A percentile compares a stretch with the other conserved stretches of the same genome.
Conservation (phyloP, 2,329 filamentous ascomycete genomes). For the Graphilbum fragrans region DNA sequence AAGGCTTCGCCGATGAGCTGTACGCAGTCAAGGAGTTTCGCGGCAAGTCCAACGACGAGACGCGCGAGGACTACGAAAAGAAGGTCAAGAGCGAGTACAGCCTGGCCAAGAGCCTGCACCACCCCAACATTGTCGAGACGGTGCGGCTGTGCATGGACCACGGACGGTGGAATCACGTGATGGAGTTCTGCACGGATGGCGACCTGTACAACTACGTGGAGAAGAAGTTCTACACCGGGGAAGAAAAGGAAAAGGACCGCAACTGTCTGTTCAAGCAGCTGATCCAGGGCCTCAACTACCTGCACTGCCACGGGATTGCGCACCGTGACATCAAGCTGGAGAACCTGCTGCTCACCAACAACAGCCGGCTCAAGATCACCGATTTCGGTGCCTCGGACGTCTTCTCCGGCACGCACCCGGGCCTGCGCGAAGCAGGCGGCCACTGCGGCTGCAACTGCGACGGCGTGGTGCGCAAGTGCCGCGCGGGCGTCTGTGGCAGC, state of each 20-base stretch:
- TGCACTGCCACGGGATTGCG: slow-evolving; percentile 74
- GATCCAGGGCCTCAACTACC: slow-evolving; percentile 67
- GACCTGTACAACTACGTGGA: slow-evolving; percentile 68
- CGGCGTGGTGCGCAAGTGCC: slow-evolving; percentile 55
- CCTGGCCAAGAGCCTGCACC: slow-evolving; percentile 73
- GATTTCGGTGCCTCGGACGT: slow-evolving; percentile 87
- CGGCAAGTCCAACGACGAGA: slow-evolving; percentile 56
- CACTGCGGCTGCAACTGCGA: slow-evolving; percentile 64
- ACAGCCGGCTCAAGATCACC: slow-evolving; percentile 79
- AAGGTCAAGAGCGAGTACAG: slow-evolving; percentile 89
- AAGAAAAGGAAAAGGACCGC: slow-evolving; percentile 56
- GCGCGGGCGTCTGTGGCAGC: slow-evolving; percentile 73
- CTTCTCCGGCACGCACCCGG: slow-evolving; percentile 71
- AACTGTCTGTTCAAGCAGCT: slow-evolving; percentile 85
- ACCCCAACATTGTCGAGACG: slow-evolving; percentile 80
- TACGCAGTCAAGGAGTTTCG: slow-evolving; percentile 86
- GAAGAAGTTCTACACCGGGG: slow-evolving; percentile 52
- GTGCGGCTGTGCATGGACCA: slow-evolving; percentile 63
- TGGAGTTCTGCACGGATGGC: slow-evolving; percentile 80
- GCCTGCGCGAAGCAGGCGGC: slow-evolving; percentile 58
- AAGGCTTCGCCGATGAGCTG: slow-evolving; percentile 50
- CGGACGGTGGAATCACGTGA: slow-evolving; percentile 77
- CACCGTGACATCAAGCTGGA: slow-evolving; percentile 88
- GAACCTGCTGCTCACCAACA: slow-evolving; percentile 66
- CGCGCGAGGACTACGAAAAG: slow-evolving; percentile 63